Base-by-base conservation (phyloP, 805 yeast species). In the Starmerella apicola region DNA sequence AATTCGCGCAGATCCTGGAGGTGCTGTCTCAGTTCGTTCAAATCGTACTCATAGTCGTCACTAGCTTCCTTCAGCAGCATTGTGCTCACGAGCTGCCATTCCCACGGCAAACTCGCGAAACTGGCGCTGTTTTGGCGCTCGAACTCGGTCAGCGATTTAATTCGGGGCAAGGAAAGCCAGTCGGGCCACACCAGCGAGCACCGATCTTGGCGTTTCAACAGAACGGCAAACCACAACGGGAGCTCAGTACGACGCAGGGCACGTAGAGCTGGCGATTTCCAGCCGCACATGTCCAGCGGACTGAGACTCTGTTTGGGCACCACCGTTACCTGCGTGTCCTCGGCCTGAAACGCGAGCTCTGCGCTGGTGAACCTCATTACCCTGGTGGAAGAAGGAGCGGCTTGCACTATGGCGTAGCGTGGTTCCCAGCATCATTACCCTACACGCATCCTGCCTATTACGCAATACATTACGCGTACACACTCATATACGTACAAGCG, bases 1-100 rank as follows among this genome's bases (percentile, higher is more conserved):
- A 85, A 67, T 60, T 91, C 97, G 30, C 91, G 67, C 38, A 91
- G 63, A 52, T 88, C 96, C 52, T 85, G 94, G 3, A 88, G 63
- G 13, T 76, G 57, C 2, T 81, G 71, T 36, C 91, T 63, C 20
- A 88, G 59, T 42, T 71, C 77, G 51, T 81, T 81, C 0, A 81
- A 69, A 1, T 84, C 78, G 45, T 80, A 88, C 12, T 66, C 62
- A 39, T 85, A 63, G 57, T 91, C 97, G 50, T 86, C 94, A 0
- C 78, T 51, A 2, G 95, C 94, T 32, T 66, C 66, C 12, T 70
- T 66, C 4, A 88, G 65, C 35, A 88, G 61, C 10, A 79, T 67
- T 49, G 79, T 81, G 3, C 88, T 72, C 1, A 80, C 55, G 37
- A 88, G 94, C 18, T 85, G 64, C 98, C 98, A 91, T 55, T 78